phyloP scores from a whole-genome alignment of 345 rosid genomes.

The Pistacia atlantica region DNA sequence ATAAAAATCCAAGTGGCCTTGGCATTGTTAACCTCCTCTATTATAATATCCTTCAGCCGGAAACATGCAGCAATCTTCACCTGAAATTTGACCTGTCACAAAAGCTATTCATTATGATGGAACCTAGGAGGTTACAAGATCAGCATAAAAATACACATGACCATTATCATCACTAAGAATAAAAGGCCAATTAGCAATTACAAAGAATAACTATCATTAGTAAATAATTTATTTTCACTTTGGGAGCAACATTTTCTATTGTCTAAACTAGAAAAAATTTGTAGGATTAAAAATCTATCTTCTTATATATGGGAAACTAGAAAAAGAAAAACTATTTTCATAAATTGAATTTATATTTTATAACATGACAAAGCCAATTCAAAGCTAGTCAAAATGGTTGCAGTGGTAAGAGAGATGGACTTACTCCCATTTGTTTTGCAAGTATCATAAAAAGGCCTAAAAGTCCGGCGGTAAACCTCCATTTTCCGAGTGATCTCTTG shows the following conservation, averaged over 20 bases:
- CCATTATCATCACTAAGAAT: neutral
- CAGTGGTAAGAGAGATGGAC: neutral
- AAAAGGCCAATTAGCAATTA: neutral
- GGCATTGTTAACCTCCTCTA: constrained; percentile 34
- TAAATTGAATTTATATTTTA: too few species aligned
- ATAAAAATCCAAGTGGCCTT: constrained; percentile 41
- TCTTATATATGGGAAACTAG: too few species aligned
- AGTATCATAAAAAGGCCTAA: constrained; percentile 33
- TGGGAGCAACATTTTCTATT: too few species aligned
- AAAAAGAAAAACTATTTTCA: too few species aligned
- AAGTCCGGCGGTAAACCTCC: constrained; percentile 24
- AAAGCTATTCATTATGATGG: neutral
- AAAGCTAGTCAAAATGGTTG: neutral
- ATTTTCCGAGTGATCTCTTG: constrained; percentile 31
- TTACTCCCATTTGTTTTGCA: constrained; percentile 41
- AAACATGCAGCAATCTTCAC: constrained; percentile 40
- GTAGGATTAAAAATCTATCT: too few species aligned
- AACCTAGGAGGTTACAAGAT: neutral
- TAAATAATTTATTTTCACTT: neutral
- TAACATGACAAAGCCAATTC: neutral
- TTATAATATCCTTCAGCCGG: constrained; percentile 33
- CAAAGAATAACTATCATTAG: neutral
- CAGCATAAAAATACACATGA: neutral
- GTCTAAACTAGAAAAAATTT: too few species aligned
- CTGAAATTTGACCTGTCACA: constrained; percentile 43